A percentile compares a stretch with the other conserved stretches of the same genome.
Conservation (phyloP, 352 stramenopile species). For the Phytophthora kernoviae region DNA sequence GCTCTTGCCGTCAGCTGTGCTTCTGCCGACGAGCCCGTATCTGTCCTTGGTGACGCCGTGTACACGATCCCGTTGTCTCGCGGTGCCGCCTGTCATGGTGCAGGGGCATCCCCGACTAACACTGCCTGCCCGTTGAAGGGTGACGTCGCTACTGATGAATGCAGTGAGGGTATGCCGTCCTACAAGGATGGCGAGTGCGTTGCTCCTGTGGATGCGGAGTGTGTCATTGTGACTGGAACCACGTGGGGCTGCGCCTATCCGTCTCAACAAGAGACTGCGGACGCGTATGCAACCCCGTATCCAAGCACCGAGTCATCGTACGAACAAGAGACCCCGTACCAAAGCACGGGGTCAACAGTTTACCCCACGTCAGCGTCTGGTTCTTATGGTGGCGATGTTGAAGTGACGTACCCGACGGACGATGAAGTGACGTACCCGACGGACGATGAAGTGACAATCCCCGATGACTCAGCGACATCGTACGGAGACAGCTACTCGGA, state of each 20-base stretch:
- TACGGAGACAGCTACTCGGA: not conserved
- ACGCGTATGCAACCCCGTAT: too few relatives aligned
- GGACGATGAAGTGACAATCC: constrained; percentile 21
- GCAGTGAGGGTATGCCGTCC: constrained; percentile 38
- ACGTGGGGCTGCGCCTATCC: constrained; percentile 42
- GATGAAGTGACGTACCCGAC: constrained; percentile 14
- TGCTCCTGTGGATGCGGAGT: constrained; percentile 39
- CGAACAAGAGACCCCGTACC: constrained; percentile 7
- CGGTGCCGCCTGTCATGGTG: constrained; percentile 22
- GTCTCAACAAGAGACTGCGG: not conserved
- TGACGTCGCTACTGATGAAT: constrained; percentile 29
- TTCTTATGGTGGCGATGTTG: constrained; percentile 11
- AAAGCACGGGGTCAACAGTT: not conserved
- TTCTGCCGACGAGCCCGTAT: constrained; percentile 28
- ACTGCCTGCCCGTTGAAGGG: constrained; percentile 38
- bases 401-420: constrained; percentile 12
- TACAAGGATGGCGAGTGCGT: constrained; percentile 41
- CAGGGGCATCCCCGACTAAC: constrained; percentile 16
- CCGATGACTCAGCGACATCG: constrained; percentile 1
- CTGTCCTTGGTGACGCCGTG: constrained; percentile 44
- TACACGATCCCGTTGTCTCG: constrained; percentile 32
- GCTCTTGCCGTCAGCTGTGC: constrained; percentile 18
- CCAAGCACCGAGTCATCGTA: too few relatives aligned
- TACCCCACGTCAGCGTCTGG: constrained; percentile 12
- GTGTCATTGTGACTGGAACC: constrained; percentile 33